Conservation (phyloP, 2,329 filamentous ascomycete genomes). For the Fusarium luffae region DNA sequence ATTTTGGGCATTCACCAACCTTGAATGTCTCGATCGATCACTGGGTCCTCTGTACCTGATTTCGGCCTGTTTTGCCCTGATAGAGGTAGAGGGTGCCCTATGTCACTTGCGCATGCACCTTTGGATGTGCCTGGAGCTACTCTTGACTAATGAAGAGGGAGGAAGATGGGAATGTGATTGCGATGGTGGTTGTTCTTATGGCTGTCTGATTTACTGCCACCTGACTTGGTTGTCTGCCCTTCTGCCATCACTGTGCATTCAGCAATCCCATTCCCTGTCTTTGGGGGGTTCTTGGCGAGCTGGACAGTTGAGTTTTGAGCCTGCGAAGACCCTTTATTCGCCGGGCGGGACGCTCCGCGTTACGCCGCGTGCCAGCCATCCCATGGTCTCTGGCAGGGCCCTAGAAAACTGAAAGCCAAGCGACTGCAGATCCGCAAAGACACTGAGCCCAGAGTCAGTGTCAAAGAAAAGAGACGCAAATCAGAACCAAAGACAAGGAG, state of each 20-base stretch:
- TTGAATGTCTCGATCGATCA: conserved; percentile 40
- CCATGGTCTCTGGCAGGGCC: conserved; percentile 27
- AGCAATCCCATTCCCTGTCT: conserved; percentile 8
- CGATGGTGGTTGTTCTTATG: conserved; percentile 32
- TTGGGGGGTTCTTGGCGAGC: conserved; percentile 18
- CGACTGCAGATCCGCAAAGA: conserved; percentile 38
- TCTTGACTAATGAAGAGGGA: conserved; percentile 26
- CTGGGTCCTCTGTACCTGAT: conserved; percentile 39
- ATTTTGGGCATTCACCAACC: conserved; percentile 42
- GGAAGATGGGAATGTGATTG: conserved; percentile 35
- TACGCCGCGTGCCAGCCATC: conserved; percentile 42
- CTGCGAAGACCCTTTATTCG: conserved; percentile 35
- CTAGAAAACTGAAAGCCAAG: conserved; percentile 33
- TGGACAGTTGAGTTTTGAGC: conserved; percentile 21
- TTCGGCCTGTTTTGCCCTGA: conserved; percentile 22
- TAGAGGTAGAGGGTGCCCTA: conserved; percentile 15
- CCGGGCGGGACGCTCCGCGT: conserved; percentile 40
- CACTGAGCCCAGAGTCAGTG: conserved; percentile 29
- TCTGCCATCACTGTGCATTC: conserved; percentile 31
- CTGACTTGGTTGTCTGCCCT: conserved; percentile 30
- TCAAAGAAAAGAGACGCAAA: conserved; percentile 37
- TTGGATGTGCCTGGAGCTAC: conserved; percentile 9
- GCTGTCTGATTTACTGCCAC: conserved; percentile 37
- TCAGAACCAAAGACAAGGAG: conserved; percentile 37
- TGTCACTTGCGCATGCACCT: conserved; percentile 32